phyloP scores from a whole-genome alignment of 2,329 filamentous ascomycete species.

The Paecilomyces formosus region DNA sequence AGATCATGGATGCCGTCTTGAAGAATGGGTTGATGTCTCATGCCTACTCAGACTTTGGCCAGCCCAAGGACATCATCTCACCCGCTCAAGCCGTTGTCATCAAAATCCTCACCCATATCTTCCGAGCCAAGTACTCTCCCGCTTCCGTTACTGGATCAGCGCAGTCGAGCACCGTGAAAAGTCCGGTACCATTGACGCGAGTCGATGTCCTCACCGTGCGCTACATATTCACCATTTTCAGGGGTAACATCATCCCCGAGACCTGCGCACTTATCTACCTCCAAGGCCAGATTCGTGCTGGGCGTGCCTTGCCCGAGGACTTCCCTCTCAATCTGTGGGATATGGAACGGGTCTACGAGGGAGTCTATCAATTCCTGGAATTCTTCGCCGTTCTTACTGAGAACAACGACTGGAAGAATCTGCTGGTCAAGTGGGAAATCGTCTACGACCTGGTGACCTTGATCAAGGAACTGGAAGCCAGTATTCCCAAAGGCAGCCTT shows the following conservation, averaged over 20 bases:
- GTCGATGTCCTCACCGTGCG: constrained; percentile 65
- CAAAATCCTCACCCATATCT: constrained; percentile 83
- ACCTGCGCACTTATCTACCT: constrained; percentile 91
- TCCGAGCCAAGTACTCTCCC: constrained; percentile 56
- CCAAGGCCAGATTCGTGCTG: constrained; percentile 79
- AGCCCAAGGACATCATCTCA: constrained; percentile 92
- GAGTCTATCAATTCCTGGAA: constrained; percentile 87
- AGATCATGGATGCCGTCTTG: constrained; percentile 89
- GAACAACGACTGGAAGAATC: constrained; percentile 70
- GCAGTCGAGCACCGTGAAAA: constrained; percentile 50
- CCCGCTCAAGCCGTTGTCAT: constrained; percentile 90
- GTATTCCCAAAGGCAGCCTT: constrained; percentile 74
- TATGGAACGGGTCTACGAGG: constrained; percentile 94
- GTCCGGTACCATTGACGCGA: constrained; percentile 47
- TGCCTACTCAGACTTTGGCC: constrained; percentile 83
- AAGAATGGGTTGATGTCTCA: constrained; percentile 85
- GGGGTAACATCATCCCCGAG: constrained; percentile 85
- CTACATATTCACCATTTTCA: constrained; percentile 88
- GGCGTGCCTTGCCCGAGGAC: constrained; percentile 68
- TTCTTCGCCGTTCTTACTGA: constrained; percentile 88
- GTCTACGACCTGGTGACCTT: constrained; percentile 82
- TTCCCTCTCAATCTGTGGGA: constrained; percentile 96
- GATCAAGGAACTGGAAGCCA: constrained; percentile 78
- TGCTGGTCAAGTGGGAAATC: constrained; percentile 87
- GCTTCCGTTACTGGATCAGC: constrained; percentile 36